Conservation (phyloP, 108 stramenopile species). For the Fistulifera pelliculosa region DNA sequence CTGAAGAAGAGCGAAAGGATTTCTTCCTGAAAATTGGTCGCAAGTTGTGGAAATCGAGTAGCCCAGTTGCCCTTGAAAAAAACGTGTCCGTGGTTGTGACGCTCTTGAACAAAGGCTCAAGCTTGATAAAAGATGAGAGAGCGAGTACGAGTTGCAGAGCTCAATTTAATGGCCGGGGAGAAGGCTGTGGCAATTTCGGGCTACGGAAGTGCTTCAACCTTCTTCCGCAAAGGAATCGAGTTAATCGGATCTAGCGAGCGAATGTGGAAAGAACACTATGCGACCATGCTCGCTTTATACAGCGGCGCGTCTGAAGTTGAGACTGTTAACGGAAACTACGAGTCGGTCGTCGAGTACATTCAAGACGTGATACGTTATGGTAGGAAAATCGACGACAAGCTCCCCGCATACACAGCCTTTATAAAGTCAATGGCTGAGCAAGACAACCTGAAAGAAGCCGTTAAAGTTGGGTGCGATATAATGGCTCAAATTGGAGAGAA, state of each 20-base stretch:
- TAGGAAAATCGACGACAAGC: conserved; percentile 11
- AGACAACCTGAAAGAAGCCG: conserved; percentile 8
- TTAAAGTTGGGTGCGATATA: conserved; percentile 1
- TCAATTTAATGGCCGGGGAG: conserved; percentile 9
- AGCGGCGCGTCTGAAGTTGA: conserved; percentile 10
- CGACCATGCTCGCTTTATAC: conserved; percentile 10
- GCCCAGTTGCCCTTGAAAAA: neutral
- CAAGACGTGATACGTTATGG: conserved; percentile 7
- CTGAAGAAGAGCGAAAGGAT: neutral
- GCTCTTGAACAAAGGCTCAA: neutral
- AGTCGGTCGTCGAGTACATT: conserved; percentile 1
- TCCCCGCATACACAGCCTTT: conserved; percentile 6
- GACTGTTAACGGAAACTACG: conserved; percentile 6
- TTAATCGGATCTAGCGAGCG: neutral
- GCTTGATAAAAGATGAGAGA: neutral
- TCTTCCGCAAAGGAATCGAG: conserved; percentile 7
- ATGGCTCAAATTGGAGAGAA: conserved; percentile 10
- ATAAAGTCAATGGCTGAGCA: conserved; percentile 9
- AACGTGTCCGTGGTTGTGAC: conserved; percentile 2
- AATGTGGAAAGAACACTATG: conserved; percentile 10
- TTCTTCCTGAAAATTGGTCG: conserved; percentile 8
- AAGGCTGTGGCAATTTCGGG: conserved; percentile 6
- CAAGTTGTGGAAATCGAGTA: neutral
- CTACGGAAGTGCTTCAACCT: conserved; percentile 7
- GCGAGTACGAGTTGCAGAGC: conserved; percentile 7